Evolutionary conservation across 139 green algal genomes (phyloP).

Genomic region (Marvania coccoides): DNA sequence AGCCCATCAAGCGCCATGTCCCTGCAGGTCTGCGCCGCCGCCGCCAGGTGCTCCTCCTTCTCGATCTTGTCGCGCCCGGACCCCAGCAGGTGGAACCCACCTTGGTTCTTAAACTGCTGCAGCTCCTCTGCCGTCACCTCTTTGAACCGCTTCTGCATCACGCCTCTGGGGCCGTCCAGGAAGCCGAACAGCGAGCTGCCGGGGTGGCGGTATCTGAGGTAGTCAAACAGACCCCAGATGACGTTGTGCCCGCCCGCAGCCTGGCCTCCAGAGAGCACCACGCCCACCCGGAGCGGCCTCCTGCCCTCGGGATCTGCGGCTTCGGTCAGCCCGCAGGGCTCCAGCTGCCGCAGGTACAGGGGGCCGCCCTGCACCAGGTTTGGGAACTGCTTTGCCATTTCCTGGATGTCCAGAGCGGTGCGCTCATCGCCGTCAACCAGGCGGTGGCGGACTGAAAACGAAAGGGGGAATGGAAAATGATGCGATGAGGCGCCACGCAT

Average conservation of each 20-base stretch:
- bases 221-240: constrained; percentile 51
- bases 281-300: constrained; percentile 26
- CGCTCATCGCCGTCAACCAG: constrained; percentile 10
- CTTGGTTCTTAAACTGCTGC: constrained; percentile 52
- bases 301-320: neutral
- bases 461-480: no score
- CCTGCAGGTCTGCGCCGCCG: constrained; percentile 2
- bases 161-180: constrained; percentile 22
- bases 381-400: no score
- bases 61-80: constrained; percentile 58
- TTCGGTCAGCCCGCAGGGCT: no score
- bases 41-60: constrained; percentile 38
- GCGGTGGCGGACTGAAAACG: constrained; percentile 6
- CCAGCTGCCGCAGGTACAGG: neutral
- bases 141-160: constrained; percentile 8
- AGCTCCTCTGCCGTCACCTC: constrained; percentile 14
- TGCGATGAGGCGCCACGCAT: no score
- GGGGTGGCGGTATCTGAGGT: constrained; percentile 21
- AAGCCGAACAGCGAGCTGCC: constrained; percentile 36
- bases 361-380: no score
- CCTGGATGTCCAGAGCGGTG: neutral
- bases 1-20: constrained; percentile 46
- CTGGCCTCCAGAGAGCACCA: constrained; percentile 52
- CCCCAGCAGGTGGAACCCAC: constrained; percentile 61
- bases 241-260: constrained; percentile 61